phyloP scores from a whole-genome alignment of 1,284 basidiomycete species.

The Apiotrichum sp. region DNA sequence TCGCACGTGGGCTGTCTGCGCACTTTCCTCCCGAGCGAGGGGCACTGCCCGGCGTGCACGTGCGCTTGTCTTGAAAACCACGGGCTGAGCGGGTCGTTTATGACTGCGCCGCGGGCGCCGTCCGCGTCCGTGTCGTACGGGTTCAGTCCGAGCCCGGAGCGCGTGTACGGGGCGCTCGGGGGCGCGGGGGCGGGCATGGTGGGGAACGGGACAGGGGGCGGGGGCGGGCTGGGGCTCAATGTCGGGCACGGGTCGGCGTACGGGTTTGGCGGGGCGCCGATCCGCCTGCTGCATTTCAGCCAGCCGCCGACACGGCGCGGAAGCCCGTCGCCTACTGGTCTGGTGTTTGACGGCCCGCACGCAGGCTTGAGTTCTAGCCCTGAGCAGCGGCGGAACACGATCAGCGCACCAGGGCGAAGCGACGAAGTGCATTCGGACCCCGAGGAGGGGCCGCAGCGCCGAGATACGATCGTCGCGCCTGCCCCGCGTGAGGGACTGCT shows the following conservation, averaged over 20 bases:
- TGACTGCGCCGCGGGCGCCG: constrained; percentile 6
- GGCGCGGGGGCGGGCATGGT: background rate
- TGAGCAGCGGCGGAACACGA: background rate
- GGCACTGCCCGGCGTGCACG: constrained; percentile 35
- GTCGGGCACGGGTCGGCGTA: background rate
- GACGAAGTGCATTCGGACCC: too few relatives aligned
- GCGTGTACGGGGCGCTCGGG: background rate
- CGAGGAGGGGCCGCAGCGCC: background rate
- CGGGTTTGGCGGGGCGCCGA: background rate
- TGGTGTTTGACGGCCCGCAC: constrained; percentile 6
- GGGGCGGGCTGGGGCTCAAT: too few relatives aligned
- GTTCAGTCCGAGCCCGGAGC: constrained; percentile 2
- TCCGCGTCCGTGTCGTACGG: background rate
- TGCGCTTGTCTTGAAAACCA: constrained; percentile 27
- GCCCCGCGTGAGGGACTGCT: constrained; percentile 7
- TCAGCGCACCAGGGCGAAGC: background rate
- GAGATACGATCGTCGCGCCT: background rate
- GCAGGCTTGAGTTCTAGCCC: background rate
- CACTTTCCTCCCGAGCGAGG: background rate
- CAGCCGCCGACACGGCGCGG: background rate
- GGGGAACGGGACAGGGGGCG: background rate
- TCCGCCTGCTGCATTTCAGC: too few relatives aligned
- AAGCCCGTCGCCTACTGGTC: constrained; percentile 1
- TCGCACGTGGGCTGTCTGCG: constrained; percentile 58
- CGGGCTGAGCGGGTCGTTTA: constrained; percentile 19